Evolutionary conservation across 768 basidiomycete species (phyloP), one percentile per base, ranked within the genome.

Genomic region (Lentinus brumalis): DNA sequence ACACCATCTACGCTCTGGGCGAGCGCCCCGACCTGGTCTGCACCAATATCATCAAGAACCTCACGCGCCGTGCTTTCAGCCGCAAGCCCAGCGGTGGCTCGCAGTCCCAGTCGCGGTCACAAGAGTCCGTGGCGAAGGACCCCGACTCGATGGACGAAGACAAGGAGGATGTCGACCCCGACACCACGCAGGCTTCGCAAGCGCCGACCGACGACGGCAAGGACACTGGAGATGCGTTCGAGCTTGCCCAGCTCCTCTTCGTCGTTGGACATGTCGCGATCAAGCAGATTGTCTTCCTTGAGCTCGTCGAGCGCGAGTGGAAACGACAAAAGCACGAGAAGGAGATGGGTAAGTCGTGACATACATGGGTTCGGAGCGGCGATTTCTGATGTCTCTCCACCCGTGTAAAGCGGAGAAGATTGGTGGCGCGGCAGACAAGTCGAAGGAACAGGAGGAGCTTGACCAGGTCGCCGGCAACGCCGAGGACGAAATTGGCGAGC

Each of bases 401-500:
- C 9, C 45, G 18, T 4, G 21, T 47, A 1, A 66, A 86, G 87
- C 83, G 67, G 90, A 87, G 52, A 93, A 91, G 70, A 78, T 79
- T 11, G 80, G 77, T 4, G 77, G 78, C 0, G 77, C 74, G 26
- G 77, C 45, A 29, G 49, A 58, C 38, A 73, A 15, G 67, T 73
- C 82, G 39, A 92, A 81, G 60, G 75, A 81, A 41, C 81, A 77
- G 15, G 95, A 97, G 69, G 97, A 99, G 71, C 86, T 98, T 0
- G 97, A 99, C 65, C 95, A 96, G 67, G 96, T 98, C 10, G 94
- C 91, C 8, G 97, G 97, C 6, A 96, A 96, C 69, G 94, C 94
- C 4, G 97, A 99, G 73, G 97, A 99, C 70, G 97, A 99, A 68
- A 96, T 98, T 66, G 97, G 95, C 14, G 97, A 99, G 59, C 83